Evolutionary conservation across 2,329 filamentous ascomycete species (phyloP).

Genomic region (Venturia effusa): DNA sequence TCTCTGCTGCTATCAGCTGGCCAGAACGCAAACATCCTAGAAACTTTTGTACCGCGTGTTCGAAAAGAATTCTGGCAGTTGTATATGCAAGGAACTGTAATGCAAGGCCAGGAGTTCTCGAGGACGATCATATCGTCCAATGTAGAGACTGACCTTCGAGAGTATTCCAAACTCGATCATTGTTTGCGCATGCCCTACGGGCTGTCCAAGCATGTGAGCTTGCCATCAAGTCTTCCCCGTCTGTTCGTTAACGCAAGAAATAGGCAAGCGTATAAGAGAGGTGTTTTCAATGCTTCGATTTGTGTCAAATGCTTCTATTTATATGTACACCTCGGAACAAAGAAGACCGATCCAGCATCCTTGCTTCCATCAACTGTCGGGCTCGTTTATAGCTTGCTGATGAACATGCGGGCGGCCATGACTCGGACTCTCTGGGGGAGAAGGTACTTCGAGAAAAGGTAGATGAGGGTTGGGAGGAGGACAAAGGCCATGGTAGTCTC

Average conservation of each 20-base stretch:
- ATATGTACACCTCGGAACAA: conserved; percentile 10
- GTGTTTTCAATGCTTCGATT: conserved; percentile 3
- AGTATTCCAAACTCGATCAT: neutral
- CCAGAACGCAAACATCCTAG: neutral
- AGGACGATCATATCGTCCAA: neutral
- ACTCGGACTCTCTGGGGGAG: conserved; percentile 31
- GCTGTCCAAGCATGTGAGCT: neutral
- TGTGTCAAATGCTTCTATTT: neutral
- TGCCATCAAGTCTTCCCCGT: neutral
- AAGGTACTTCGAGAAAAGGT: conserved; percentile 33
- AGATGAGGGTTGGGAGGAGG: conserved; percentile 31
- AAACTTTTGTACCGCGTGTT: neutral
- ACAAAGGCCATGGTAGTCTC: conserved; percentile 32
- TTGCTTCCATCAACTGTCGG: neutral
- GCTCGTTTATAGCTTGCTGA: conserved; percentile 31
- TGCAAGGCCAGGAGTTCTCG: neutral
- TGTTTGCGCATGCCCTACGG: neutral
- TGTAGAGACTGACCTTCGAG: neutral
- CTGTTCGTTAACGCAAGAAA: neutral
- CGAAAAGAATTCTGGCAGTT: neutral
- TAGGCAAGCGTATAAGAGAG: neutral
- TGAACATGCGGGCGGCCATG: conserved; percentile 31
- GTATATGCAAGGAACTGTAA: neutral
- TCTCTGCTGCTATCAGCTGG: neutral
- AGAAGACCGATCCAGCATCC: conserved; percentile 4